A percentile compares a stretch with the other conserved stretches of the same genome.
Evolutionary conservation across 2,329 filamentous ascomycete species (phyloP).

Genomic region (Cladophialophora exuberans): DNA sequence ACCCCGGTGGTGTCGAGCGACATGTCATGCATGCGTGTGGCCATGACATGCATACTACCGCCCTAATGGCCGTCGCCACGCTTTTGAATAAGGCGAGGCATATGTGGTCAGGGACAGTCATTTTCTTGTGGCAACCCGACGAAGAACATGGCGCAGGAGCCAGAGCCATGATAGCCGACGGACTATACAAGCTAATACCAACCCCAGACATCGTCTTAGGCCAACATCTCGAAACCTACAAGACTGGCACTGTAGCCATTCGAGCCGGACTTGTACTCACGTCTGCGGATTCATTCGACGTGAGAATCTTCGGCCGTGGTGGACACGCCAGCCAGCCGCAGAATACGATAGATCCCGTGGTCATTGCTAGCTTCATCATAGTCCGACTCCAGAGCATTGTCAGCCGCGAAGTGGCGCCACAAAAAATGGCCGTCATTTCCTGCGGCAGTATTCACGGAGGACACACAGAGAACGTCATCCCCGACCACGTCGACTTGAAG

Average conservation of each 20-base stretch:
- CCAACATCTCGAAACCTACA: conserved; percentile 57
- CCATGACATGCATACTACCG: conserved; percentile 63
- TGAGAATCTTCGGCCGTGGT: conserved; percentile 60
- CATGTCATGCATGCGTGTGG: conserved; percentile 61
- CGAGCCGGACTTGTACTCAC: conserved; percentile 46
- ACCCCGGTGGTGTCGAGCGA: conserved; percentile 51
- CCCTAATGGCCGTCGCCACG: conserved; percentile 57
- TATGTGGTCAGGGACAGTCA: conserved; percentile 65
- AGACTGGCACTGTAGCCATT: conserved; percentile 44
- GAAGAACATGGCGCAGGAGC: conserved; percentile 68
- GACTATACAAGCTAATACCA: conserved; percentile 55
- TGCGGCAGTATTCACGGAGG: conserved; percentile 61
- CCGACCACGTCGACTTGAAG: conserved; percentile 56
- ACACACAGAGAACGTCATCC: conserved; percentile 63
- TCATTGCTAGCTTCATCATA: conserved; percentile 60
- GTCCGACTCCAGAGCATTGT: conserved; percentile 62
- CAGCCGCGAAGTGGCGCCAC: conserved; percentile 56
- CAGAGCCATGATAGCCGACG: conserved; percentile 63
- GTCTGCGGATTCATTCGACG: conserved; percentile 48
- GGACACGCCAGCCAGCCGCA: conserved; percentile 62
- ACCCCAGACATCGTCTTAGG: conserved; percentile 60
- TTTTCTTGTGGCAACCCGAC: conserved; percentile 68
- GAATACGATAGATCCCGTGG: conserved; percentile 59
- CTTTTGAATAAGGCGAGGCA: conserved; percentile 48
- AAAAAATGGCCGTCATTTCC: conserved; percentile 60